These are phyloP conservation scores for Blastobotrys ciferrii DNA, from an alignment of 1,139 yeast genomes.

Conservation along the genomic window DNA sequence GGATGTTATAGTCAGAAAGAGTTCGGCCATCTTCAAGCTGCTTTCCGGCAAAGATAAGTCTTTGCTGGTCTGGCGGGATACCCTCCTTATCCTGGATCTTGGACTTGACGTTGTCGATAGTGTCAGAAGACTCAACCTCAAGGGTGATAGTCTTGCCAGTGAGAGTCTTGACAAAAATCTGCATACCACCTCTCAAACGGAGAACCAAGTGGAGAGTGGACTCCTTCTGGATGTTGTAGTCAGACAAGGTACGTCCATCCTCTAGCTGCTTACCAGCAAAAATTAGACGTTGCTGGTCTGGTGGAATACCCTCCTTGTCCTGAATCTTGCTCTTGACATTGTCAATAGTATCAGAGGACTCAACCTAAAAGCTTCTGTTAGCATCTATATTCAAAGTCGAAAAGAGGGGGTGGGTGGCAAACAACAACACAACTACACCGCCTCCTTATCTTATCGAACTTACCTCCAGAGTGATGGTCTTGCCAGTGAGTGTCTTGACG, in stretches of 20 bases:
- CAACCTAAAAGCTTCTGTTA: conserved; percentile 80
- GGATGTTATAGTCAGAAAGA: conserved; percentile 89
- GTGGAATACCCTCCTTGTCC: conserved; percentile 99
- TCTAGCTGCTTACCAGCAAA: conserved; percentile 99
- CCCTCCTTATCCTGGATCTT: conserved; percentile 88
- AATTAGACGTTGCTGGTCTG: conserved; percentile 99
- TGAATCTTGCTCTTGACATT: conserved; percentile 99
- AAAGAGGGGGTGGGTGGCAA: background rate
- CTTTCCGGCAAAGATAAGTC: conserved; percentile 84
- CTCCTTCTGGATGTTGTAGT: conserved; percentile 99
- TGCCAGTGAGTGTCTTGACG: conserved; percentile 76
- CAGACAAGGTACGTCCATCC: conserved; percentile 98
- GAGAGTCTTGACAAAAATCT: conserved; percentile 97
- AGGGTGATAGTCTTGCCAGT: conserved; percentile 98
- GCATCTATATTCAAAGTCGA: background rate
- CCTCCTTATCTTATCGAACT: background rate
- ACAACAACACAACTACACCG: background rate
- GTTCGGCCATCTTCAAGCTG: conserved; percentile 89
- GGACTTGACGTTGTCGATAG: conserved; percentile 79
- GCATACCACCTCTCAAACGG: conserved; percentile 99
- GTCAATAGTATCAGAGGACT: conserved; percentile 98
- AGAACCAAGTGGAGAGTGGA: conserved; percentile 96
- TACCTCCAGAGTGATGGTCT: conserved; percentile 86
- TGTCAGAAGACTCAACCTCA: conserved; percentile 87
- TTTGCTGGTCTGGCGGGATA: conserved; percentile 84